These are phyloP conservation scores for Yamadazyma dendronema DNA, from an alignment of 1,139 yeast species.

Conservation along the genomic window DNA sequence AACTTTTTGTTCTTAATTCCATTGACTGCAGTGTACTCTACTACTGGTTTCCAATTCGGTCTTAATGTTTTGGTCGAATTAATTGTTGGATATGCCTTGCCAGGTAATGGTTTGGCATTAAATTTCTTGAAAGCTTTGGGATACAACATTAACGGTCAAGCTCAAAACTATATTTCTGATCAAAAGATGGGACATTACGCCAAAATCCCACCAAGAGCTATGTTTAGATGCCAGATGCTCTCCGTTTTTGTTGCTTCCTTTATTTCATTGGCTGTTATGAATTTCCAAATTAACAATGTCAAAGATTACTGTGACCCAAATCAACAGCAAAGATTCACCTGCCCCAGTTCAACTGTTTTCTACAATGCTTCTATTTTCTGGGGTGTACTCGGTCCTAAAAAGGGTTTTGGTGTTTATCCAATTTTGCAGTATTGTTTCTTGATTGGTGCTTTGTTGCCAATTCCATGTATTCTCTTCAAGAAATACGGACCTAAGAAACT, in stretches of 20 bases:
- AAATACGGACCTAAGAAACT: constrained; percentile 25
- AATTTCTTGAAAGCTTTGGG: constrained; percentile 61
- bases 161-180: constrained; percentile 52
- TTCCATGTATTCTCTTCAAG: constrained; percentile 39
- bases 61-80: constrained; percentile 60
- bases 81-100: constrained; percentile 60
- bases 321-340: constrained; percentile 42
- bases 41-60: constrained; percentile 52
- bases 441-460: constrained; percentile 48
- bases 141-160: constrained; percentile 58
- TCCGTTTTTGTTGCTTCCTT: constrained; percentile 39
- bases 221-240: constrained; percentile 56
- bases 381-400: constrained; percentile 61
- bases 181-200: constrained; percentile 62
- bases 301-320: constrained; percentile 42
- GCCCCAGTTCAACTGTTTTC: constrained; percentile 46
- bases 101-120: constrained; percentile 60
- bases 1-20: constrained; percentile 56
- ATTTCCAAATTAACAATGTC: constrained; percentile 43
- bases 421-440: constrained; percentile 48
- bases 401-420: constrained; percentile 52
- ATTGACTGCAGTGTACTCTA: constrained; percentile 45
- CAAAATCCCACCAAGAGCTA: constrained; percentile 57
- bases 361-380: constrained; percentile 53
- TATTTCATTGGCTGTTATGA: constrained; percentile 50